Evolutionary conservation across 2,329 filamentous ascomycete genomes (phyloP), one percentile per base, ranked within the genome.

Genomic region (Gnomoniopsis smithogilvyi): DNA sequence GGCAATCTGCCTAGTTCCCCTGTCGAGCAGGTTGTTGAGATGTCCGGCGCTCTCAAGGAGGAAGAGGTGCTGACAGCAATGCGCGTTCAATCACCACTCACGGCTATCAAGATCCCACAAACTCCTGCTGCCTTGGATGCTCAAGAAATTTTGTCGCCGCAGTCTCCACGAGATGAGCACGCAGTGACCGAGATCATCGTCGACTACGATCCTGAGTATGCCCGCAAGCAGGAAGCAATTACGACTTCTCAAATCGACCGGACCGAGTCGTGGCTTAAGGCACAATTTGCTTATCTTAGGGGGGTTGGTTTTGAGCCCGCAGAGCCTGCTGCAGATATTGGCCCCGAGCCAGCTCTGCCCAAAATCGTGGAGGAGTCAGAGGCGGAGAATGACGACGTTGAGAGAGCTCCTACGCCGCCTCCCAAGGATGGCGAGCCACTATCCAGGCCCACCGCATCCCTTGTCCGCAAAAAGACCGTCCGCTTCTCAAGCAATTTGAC

Each of bases 251-350:
- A 93, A 67, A 76, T 95, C 54, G 91, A 95, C 72, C 87, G 92
- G 63, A 98, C 94, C 4, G 88, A 90, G 67, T 74, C 91, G 48
- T 98, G 94, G 94, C 83, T 98, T 33, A 78, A 86, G 66, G 90
- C 92, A 8, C 94, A 98, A 72, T 87, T 87, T 59, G 81, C 86
- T 15, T 95, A 96, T 66, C 81, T 94, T 59, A 81, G 86, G 47
- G 87, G 87, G 22, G 78, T 93, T 3, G 82, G 84, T 59, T 75
- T 84, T 61, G 61, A 63, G 52, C 48, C 57, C 6, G 33, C 64
- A 41, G 68, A 69, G 26, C 57, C 66, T 10, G 72, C 75, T 45
- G 66, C 73, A 14, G 73, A 73, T 36, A 63, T 65, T n/a, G 68
- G 71, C 49, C 65, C 73, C 21, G 72, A 76, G 59, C 72, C 73